Base-by-base conservation (phyloP, 1,139 yeast genomes). In the Suhomyces maxii region DNA sequence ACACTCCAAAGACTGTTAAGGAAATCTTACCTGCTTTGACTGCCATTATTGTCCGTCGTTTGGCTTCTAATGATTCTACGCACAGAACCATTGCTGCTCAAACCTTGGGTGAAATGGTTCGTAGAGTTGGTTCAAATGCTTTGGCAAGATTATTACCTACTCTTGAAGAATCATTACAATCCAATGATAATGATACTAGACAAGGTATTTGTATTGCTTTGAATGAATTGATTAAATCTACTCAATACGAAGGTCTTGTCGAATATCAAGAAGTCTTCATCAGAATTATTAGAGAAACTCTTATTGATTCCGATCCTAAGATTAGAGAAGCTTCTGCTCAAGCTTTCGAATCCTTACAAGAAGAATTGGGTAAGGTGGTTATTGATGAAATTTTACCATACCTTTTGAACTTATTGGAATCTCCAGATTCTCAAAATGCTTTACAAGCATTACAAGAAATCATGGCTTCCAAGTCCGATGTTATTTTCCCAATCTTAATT, bases 191-290 rank as follows among this genome's bases (percentile, higher is more conserved):
- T 26, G 95, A 85, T 61, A 87, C 96, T 41, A 89, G 88, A 63
- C 96, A 91, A 71, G 99, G 99, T 73, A 89, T 93, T 47, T 93
- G 99, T 75, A 83, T 91, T 65, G 99, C 99, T 8, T 74, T 91
- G 48, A 81, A 84, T 40, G 98, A 91, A 64, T 82, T 95, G 55
- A 83, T 91, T 52, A 83, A 80, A 54, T 87, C 96, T 0, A 82
- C 96, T 3, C 76, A 82, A 13, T 67, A 71, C 6, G 88, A 83
- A 14, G 82, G 83, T 8, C 74, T 93, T 54, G 70, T 65, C 18
- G 82, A 80, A 54, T 86, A 82, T 67, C 89, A 89, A 68, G 81
- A 75, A 10, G 75, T 77, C 2, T 83, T 95, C 59, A 85, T 91
- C 54, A 75, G 75, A 34, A 88, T 91, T 55, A 83, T 93, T 44